Base-by-base conservation (phyloP, 805 yeast genomes). In the Yarrowia sp. region DNA sequence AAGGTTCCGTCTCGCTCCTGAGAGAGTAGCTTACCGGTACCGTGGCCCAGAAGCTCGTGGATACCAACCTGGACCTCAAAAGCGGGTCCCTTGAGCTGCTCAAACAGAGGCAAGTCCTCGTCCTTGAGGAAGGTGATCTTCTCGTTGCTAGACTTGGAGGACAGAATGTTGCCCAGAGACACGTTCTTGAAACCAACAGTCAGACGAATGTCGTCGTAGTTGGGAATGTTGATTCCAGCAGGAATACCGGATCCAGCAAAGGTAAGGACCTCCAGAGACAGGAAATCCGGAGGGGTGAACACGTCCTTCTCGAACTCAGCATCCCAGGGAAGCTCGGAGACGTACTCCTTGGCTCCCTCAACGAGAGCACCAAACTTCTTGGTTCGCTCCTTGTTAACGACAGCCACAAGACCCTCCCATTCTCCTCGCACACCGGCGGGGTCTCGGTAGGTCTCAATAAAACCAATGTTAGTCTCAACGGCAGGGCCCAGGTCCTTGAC, bases 1-100 rank as follows among this genome's bases (percentile, higher is more conserved):
- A 81, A 91, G 24, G 78, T 74, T 11, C 88, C 88, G 56, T 84
- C 84, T 17, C 80, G 80, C 67, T 82, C 82, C 71, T 86, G 85
- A 70, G 80, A 75, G 69, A 91, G 78, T 66, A 91, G 79, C 75
- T 90, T 91, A 59, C 97, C 97, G 4, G 95, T 84, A 43, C 97
- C 97, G 73, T 91, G 97, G 16, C 97, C 97, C 67, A 91, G 81
- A 68, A 91, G 80, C 76, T 91, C 97, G 76, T 91, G 97, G 70
- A 91, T 88, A 64, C 97, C 97, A 59, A 91, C 97, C 77, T 91
- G 96, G 48, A 91, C 95, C 76, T 91, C 97, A 74, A 91, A 91
- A 0, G 96, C 88, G 54, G 88, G 92, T 52, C 84, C 87, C 71
- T 90, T 82, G 79, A 88, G 87, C 73, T 87, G 83, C 67, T 86